Percentiles rank a stretch among this genome's conserved stretches.
Conservation (phyloP, 1,284 basidiomycete genomes). For the Cutaneotrichosporon sp. region DNA sequence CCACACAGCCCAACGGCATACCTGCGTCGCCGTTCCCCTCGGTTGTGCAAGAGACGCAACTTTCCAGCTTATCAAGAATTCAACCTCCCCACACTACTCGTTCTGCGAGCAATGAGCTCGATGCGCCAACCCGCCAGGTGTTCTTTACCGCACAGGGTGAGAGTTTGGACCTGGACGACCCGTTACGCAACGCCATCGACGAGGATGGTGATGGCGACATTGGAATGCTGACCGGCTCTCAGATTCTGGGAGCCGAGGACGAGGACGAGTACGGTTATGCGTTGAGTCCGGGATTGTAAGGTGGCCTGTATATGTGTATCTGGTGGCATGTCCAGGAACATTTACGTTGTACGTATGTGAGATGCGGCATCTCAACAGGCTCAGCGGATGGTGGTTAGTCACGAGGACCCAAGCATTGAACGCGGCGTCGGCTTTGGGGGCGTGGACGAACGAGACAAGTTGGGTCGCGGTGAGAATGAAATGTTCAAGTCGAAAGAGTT, state of each 20-base stretch:
- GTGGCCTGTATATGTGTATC: background rate
- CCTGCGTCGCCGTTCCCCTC: background rate
- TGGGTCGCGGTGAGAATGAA: too few relatives aligned
- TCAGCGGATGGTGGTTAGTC: background rate
- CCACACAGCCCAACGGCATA: background rate
- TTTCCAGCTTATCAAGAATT: background rate
- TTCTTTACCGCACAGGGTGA: background rate
- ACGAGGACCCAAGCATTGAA: too few relatives aligned
- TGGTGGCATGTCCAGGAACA: background rate
- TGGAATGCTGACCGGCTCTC: background rate
- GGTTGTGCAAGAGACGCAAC: background rate
- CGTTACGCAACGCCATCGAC: background rate
- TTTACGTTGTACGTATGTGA: background rate
- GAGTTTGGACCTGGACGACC: background rate
- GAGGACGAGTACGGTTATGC: background rate
- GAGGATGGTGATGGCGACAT: background rate
- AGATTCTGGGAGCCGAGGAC: background rate
- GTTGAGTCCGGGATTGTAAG: background rate
- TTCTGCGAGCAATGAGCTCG: background rate
- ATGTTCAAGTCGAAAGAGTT: too few relatives aligned
- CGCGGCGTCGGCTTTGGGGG: too few relatives aligned
- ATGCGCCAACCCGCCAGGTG: background rate
- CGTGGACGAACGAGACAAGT: too few relatives aligned
- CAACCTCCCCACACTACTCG: background rate
- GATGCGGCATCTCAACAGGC: background rate